A percentile compares a stretch with the other conserved stretches of the same genome.
These are phyloP conservation scores for Fusarium lyarnte DNA, from an alignment of 2,329 filamentous ascomycete genomes.

Conservation along the genomic window DNA sequence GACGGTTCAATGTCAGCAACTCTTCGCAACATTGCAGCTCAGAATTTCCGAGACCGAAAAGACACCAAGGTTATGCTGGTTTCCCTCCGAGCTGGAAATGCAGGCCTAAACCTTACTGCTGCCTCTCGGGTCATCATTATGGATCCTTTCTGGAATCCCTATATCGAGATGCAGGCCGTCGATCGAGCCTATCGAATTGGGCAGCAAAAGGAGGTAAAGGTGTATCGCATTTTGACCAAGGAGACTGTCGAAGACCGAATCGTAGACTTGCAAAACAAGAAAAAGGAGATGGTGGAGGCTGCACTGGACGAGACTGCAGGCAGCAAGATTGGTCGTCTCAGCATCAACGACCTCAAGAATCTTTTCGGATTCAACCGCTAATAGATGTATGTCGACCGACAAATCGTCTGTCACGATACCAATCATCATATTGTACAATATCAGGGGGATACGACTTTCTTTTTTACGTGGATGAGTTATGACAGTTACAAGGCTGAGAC, in stretches of 20 bases:
- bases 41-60: constrained; percentile 71
- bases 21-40: constrained; percentile 74
- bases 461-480: constrained; percentile 10
- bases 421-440: background rate
- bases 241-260: constrained; percentile 91
- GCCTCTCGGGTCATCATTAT: constrained; percentile 89
- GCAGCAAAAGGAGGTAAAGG: constrained; percentile 76
- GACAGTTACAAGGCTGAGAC: background rate
- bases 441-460: background rate
- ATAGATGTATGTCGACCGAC: background rate
- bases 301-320: constrained; percentile 82
- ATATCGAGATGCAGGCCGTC: constrained; percentile 90
- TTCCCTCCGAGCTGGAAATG: constrained; percentile 81
- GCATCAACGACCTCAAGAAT: constrained; percentile 72
- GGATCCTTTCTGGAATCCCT: constrained; percentile 95
- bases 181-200: constrained; percentile 91
- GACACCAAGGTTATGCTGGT: constrained; percentile 80
- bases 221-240: constrained; percentile 81
- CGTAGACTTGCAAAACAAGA: constrained; percentile 78
- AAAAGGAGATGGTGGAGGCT: constrained; percentile 78
- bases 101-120: constrained; percentile 84
- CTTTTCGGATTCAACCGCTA: constrained; percentile 60
- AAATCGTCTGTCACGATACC: background rate
- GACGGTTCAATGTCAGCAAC: constrained; percentile 81
- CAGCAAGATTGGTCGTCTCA: constrained; percentile 73